phyloP scores from a whole-genome alignment of 1,284 basidiomycete species.

The Salmacisia buchloeana region DNA sequence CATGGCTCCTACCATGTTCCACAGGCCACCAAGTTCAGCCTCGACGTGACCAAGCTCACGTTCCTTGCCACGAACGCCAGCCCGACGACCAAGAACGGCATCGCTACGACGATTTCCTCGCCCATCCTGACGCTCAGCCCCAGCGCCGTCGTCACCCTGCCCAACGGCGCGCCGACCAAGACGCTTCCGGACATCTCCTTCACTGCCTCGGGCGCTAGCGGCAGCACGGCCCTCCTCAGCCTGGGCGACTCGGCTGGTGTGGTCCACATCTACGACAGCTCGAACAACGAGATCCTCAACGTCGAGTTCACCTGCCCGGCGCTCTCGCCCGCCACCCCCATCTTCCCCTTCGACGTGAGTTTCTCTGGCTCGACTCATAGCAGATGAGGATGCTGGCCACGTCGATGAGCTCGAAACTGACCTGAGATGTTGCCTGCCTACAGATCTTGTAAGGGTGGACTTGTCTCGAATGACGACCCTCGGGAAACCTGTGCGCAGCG shows the following conservation, averaged over 20 bases:
- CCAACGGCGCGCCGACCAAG: background rate
- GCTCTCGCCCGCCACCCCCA: background rate
- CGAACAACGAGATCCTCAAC: background rate
- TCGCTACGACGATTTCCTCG: background rate
- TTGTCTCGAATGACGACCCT: too few relatives aligned
- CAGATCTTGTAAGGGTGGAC: too few relatives aligned
- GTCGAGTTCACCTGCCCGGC: background rate
- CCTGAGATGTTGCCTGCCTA: too few relatives aligned
- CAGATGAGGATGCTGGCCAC: too few relatives aligned
- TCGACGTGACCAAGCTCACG: background rate
- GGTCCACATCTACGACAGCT: background rate
- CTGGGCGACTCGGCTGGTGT: background rate
- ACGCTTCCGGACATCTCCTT: slow-evolving; percentile 7
- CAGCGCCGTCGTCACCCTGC: background rate
- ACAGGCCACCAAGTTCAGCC: background rate
- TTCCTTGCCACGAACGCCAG: background rate
- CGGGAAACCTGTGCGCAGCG: too few relatives aligned
- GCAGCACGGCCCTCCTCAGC: background rate
- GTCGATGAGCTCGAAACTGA: too few relatives aligned
- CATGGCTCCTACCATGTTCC: too few relatives aligned
- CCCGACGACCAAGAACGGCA: background rate
- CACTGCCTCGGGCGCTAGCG: background rate
- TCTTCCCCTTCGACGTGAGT: slow-evolving; percentile 3
- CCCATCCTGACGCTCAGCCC: background rate
- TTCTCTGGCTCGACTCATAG: too few relatives aligned